Evolutionary conservation across 129 eudicot species (phyloP).

Genomic region (Flaveria robusta): DNA sequence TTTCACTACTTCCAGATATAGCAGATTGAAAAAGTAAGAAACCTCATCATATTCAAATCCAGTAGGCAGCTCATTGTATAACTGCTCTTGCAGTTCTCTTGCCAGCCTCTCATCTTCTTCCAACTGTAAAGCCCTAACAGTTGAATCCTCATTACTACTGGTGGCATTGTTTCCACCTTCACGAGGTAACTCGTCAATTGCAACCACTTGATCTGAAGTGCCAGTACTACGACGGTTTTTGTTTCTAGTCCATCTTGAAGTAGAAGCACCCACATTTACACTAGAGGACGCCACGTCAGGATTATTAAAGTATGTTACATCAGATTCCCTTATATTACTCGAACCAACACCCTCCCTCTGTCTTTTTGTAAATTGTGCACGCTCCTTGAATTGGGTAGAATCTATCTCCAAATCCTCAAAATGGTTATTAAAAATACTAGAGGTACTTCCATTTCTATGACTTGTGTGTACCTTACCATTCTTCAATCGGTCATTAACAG

Average conservation of each 20-base stretch:
- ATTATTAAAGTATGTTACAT: constrained; percentile 41
- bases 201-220: constrained; percentile 37
- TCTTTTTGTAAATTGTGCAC: constrained; percentile 48
- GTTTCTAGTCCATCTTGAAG: constrained; percentile 42
- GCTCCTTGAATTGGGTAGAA: constrained; percentile 37
- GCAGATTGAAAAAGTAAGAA: constrained; percentile 13
- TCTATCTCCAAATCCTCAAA: constrained; percentile 35
- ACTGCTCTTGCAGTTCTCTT: constrained; percentile 90
- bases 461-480: constrained; percentile 30
- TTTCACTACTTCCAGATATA: not conserved
- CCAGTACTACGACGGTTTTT: constrained; percentile 33
- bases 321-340: constrained; percentile 46
- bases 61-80: constrained; percentile 60
- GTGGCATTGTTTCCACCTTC: constrained; percentile 36
- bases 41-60: constrained; percentile 58
- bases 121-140: constrained; percentile 66
- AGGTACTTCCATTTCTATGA: constrained; percentile 30
- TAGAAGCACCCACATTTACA: constrained; percentile 42
- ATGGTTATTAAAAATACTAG: constrained; percentile 29
- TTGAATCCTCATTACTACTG: constrained; percentile 42
- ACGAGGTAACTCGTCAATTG: constrained; percentile 54
- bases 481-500: constrained; percentile 28
- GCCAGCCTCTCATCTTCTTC: constrained; percentile 93
- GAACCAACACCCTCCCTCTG: constrained; percentile 58
- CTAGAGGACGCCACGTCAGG: constrained; percentile 44